A percentile compares a stretch with the other conserved stretches of the same genome.
Evolutionary conservation across 306 rosid genomes (phyloP).

Genomic region (Cucurbita maxima): DNA sequence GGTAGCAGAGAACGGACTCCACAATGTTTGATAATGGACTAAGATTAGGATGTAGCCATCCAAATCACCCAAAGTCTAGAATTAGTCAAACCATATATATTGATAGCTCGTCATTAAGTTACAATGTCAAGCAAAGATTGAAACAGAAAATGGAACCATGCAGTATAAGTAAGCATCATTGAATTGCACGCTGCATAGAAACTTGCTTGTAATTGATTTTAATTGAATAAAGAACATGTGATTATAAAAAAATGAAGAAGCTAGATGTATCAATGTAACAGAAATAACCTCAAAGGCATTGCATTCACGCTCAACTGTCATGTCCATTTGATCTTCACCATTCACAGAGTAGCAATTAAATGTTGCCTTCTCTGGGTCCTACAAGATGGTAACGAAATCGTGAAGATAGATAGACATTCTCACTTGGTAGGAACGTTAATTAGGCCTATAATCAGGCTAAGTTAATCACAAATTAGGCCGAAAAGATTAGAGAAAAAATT

Average conservation of each 20-base stretch:
- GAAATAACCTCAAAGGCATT: constrained; percentile 41
- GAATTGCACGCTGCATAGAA: background rate
- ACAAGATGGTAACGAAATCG: background rate
- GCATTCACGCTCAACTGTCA: constrained; percentile 11
- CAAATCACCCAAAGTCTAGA: background rate
- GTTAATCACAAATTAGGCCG: background rate
- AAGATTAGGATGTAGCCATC: too few species aligned
- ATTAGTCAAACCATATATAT: background rate
- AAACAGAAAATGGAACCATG: background rate
- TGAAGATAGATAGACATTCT: background rate
- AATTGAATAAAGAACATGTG: background rate
- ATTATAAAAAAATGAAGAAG: constrained; percentile 12
- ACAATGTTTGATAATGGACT: too few species aligned
- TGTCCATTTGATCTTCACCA: constrained; percentile 17
- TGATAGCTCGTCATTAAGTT: background rate
- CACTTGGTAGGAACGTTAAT: background rate
- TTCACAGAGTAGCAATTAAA: constrained; percentile 17
- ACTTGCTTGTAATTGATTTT: background rate
- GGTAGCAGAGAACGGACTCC: too few species aligned
- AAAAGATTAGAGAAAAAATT: background rate
- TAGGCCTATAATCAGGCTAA: background rate
- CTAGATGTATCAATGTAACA: background rate
- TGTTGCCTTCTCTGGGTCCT: constrained; percentile 32
- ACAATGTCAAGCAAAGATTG: background rate
- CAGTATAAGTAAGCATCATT: background rate